A percentile compares a stretch with the other conserved stretches of the same genome.
Conservation (phyloP, 345 rosid species). For the Hypericum perforatum region DNA sequence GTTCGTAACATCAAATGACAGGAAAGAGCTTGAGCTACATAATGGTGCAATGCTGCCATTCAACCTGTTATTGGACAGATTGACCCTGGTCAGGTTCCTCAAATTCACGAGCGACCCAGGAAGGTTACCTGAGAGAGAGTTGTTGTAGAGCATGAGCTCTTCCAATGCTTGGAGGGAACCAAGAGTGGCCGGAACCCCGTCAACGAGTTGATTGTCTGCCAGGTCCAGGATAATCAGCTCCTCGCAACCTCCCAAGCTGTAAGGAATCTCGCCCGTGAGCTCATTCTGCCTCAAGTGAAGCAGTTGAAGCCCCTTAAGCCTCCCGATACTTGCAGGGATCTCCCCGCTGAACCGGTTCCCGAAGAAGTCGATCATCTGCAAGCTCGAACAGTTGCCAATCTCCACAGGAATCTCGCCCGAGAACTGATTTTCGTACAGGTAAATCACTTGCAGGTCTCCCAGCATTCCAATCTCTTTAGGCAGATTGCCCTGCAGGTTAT, state of each 20-base stretch:
- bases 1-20: constrained; percentile 79
- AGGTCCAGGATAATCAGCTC: constrained; percentile 66
- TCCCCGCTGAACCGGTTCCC: constrained; percentile 69
- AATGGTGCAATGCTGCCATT: constrained; percentile 61
- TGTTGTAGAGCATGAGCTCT: constrained; percentile 90
- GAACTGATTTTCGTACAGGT: constrained; percentile 61
- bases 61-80: constrained; percentile 59
- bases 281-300: constrained; percentile 85
- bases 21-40: constrained; percentile 50
- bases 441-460: constrained; percentile 43
- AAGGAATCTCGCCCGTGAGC: constrained; percentile 56
- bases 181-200: constrained; percentile 47
- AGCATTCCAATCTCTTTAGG: constrained; percentile 61
- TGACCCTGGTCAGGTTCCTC: constrained; percentile 71
- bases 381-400: constrained; percentile 72
- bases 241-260: constrained; percentile 57
- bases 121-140: constrained; percentile 63
- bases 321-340: constrained; percentile 56
- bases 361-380: constrained; percentile 66
- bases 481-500: constrained; percentile 55
- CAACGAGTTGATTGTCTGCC: constrained; percentile 71
- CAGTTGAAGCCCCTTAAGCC: constrained; percentile 37
- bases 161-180: constrained; percentile 45
- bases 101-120: constrained; percentile 52
- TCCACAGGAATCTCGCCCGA: constrained; percentile 65